A percentile compares a stretch with the other conserved stretches of the same genome.
Evolutionary conservation across 2,329 filamentous ascomycete species (phyloP).

Genomic region (Beauveria rudraprayagi): DNA sequence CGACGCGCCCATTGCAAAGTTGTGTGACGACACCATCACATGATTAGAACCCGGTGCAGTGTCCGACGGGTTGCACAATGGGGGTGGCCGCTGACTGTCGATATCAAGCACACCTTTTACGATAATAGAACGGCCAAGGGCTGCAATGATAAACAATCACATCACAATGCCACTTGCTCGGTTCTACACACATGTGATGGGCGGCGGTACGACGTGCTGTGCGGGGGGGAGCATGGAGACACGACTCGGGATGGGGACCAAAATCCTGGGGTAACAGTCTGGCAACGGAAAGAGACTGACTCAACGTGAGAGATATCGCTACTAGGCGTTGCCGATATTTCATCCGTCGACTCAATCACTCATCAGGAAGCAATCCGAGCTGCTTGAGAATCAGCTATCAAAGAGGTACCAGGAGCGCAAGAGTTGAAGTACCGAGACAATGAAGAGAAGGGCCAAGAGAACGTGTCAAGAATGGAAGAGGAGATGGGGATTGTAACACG

Average conservation of each 20-base stretch:
- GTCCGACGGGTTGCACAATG: background rate
- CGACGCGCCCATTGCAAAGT: background rate
- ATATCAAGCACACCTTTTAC: background rate
- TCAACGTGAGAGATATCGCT: too few species aligned
- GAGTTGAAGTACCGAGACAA: rapidly evolving
- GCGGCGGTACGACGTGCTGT: too few species aligned
- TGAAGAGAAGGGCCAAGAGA: too few species aligned
- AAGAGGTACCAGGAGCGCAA: background rate
- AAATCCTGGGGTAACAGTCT: too few species aligned
- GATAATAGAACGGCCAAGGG: background rate
- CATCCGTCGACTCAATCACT: too few species aligned
- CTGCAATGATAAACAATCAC: background rate
- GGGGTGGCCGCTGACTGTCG: background rate
- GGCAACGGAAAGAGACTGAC: too few species aligned
- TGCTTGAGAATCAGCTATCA: background rate
- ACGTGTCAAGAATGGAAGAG: background rate
- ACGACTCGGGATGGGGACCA: too few species aligned
- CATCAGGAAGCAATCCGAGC: too few species aligned
- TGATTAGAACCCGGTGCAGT: background rate
- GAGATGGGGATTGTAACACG: background rate
- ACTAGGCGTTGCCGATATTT: too few species aligned
- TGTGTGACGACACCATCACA: background rate
- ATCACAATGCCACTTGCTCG: background rate
- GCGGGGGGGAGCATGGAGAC: too few species aligned
- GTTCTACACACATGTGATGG: too few species aligned